These are phyloP conservation scores for Entomortierella beljakovae DNA, from an alignment of 192 early-diverging fungal species.

Conservation along the genomic window DNA sequence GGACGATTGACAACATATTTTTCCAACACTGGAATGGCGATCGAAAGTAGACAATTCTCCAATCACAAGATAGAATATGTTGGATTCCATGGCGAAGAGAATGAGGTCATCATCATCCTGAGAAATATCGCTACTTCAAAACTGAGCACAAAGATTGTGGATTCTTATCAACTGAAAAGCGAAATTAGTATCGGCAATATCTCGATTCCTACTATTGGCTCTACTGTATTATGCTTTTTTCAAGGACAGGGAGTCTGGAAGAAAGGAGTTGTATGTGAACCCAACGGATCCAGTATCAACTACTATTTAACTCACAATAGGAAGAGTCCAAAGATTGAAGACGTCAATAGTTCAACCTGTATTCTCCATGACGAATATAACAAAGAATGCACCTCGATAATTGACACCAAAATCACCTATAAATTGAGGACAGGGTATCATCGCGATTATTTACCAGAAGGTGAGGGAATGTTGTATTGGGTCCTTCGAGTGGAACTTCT, in stretches of 20 bases:
- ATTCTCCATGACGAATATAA: too few relatives aligned
- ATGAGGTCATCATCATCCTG: constrained; percentile 25
- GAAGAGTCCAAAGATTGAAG: constrained; percentile 8
- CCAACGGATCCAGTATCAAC: constrained; percentile 22
- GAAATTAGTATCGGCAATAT: not conserved
- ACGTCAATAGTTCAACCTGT: too few relatives aligned
- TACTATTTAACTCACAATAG: constrained; percentile 26
- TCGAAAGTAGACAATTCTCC: constrained; percentile 22
- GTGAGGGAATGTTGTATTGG: constrained; percentile 31
- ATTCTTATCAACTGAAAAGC: constrained; percentile 30
- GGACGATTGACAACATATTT: constrained; percentile 41
- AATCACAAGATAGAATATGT: constrained; percentile 38
- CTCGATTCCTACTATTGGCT: not conserved
- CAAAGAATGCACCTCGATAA: not conserved
- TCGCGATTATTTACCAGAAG: constrained; percentile 27
- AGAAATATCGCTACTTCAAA: constrained; percentile 11
- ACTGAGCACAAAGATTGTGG: constrained; percentile 16
- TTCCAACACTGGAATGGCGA: constrained; percentile 29
- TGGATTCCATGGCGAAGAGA: constrained; percentile 21
- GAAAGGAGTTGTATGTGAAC: constrained; percentile 19
- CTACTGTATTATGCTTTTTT: not conserved
- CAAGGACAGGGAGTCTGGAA: constrained; percentile 9
- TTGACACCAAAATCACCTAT: not conserved
- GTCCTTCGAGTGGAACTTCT: constrained; percentile 33
- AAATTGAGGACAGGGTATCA: not conserved